These are phyloP conservation scores for Leccinum ochraceum DNA, from an alignment of 768 basidiomycete species.

Conservation along the genomic window DNA sequence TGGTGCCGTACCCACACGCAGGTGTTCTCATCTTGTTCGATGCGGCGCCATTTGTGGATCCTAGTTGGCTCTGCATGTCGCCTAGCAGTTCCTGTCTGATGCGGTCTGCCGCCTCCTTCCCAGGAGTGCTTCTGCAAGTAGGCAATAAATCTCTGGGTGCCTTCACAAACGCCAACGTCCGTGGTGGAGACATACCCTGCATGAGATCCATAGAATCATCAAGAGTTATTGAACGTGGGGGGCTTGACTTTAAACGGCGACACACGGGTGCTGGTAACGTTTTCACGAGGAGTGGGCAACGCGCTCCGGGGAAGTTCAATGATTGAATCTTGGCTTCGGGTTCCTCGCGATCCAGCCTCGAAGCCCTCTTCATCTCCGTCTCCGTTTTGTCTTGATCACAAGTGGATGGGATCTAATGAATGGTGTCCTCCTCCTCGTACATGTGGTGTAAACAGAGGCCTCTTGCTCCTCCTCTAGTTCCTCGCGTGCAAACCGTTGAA, in stretches of 20 bases:
- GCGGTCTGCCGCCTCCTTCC: constrained; percentile 66
- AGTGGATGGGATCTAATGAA: constrained; percentile 23
- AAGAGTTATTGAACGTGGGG: constrained; percentile 27
- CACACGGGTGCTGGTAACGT: constrained; percentile 30
- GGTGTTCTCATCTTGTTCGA: constrained; percentile 28
- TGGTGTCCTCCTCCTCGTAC: constrained; percentile 31
- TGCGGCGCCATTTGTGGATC: constrained; percentile 13
- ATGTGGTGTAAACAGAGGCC: constrained; percentile 33
- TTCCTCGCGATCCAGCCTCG: constrained; percentile 49
- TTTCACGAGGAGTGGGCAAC: constrained; percentile 39
- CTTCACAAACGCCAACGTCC: constrained; percentile 52
- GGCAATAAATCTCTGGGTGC: constrained; percentile 44
- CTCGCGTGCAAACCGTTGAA: constrained; percentile 52
- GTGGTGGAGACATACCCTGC: constrained; percentile 51
- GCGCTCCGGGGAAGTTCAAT: constrained; percentile 26
- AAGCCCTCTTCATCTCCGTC: constrained; percentile 36
- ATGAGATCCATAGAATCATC: constrained; percentile 43
- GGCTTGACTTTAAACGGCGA: constrained; percentile 60
- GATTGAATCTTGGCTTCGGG: constrained; percentile 52
- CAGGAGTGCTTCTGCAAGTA: constrained; percentile 62
- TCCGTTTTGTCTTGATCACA: constrained; percentile 45
- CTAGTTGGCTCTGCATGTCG: constrained; percentile 44
- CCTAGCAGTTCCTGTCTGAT: constrained; percentile 69
- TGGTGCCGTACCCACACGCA: constrained; percentile 28
- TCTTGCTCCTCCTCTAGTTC: constrained; percentile 13